Conservation (phyloP, 2,329 filamentous ascomycete genomes). For the Pezicula rhizophila region DNA sequence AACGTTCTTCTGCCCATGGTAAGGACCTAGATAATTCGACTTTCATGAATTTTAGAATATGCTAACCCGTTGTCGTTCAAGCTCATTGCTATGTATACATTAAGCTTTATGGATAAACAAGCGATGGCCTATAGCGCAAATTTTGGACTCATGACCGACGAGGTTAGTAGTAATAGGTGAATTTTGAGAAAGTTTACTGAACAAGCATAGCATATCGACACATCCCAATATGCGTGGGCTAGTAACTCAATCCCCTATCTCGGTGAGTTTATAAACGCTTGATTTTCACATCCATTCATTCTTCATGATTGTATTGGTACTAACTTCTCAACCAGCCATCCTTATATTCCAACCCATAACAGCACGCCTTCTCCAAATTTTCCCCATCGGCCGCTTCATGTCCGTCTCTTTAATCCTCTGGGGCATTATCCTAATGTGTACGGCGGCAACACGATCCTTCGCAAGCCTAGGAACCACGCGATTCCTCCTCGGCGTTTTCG, state of each 20-base stretch:
- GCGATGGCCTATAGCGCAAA: constrained; percentile 36
- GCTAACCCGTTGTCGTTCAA: not conserved
- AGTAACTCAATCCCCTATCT: constrained; percentile 35
- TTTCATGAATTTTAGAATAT: too few relatives aligned
- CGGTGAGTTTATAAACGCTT: constrained; percentile 45
- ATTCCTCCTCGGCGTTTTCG: too few relatives aligned
- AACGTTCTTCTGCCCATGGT: not conserved
- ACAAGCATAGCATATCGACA: constrained; percentile 35
- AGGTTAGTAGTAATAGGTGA: not conserved
- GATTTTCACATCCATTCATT: constrained; percentile 22
- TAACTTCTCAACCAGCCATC: constrained; percentile 32
- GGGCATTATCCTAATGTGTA: constrained; percentile 36
- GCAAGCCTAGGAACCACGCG: not conserved
- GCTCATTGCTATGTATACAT: constrained; percentile 3
- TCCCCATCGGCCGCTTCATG: constrained; percentile 47
- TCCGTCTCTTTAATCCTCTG: constrained; percentile 42
- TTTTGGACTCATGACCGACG: constrained; percentile 38
- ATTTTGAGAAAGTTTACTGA: not conserved
- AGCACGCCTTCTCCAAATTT: constrained; percentile 41
- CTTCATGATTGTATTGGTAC: too few relatives aligned
- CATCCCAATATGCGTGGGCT: constrained; percentile 43
- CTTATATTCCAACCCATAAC: constrained; percentile 48
- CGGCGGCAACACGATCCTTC: constrained; percentile 23
- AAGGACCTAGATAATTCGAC: too few relatives aligned
- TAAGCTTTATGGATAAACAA: constrained; percentile 37